Conservation (phyloP, 2,329 filamentous ascomycete genomes). For the Ascochyta lentis region DNA sequence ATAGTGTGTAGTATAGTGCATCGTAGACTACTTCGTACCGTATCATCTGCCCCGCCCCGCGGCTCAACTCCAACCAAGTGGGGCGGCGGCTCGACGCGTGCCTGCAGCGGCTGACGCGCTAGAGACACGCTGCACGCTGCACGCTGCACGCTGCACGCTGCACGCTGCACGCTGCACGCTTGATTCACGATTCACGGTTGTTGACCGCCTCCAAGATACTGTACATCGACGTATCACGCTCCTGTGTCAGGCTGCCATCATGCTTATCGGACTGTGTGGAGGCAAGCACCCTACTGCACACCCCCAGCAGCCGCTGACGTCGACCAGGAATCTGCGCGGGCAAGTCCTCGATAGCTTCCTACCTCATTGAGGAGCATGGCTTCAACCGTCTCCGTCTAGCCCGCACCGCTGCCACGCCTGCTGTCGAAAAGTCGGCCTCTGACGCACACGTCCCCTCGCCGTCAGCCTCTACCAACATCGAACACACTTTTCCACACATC, state of each 20-base stretch:
- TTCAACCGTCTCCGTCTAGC: constrained; percentile 76
- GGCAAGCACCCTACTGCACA: constrained; percentile 28
- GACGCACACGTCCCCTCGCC: constrained; percentile 33
- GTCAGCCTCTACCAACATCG: constrained; percentile 25
- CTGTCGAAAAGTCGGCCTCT: constrained; percentile 50
- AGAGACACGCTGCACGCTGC: constrained; percentile 4
- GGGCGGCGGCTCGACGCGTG: constrained; percentile 31
- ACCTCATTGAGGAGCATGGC: constrained; percentile 81
- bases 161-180: too few relatives aligned
- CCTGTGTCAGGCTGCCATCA: constrained; percentile 40
- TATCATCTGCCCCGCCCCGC: neutral
- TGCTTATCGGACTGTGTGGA: constrained; percentile 77
- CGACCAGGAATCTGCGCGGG: constrained; percentile 84
- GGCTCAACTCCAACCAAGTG: constrained; percentile 2
- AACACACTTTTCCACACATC: constrained; percentile 56
- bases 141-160: neutral
- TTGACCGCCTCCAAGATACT: too few relatives aligned
- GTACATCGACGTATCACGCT: neutral
- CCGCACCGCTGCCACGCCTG: constrained; percentile 45
- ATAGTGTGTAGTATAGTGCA: too few relatives aligned
- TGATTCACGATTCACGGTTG: too few relatives aligned
- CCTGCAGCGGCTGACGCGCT: constrained; percentile 31
- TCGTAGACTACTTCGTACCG: too few relatives aligned
- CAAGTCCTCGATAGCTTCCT: constrained; percentile 87
- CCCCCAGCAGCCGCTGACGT: constrained; percentile 20